These are phyloP conservation scores for Chrysanthemum seticuspe DNA, from an alignment of 129 eudicot genomes.

Conservation along the genomic window DNA sequence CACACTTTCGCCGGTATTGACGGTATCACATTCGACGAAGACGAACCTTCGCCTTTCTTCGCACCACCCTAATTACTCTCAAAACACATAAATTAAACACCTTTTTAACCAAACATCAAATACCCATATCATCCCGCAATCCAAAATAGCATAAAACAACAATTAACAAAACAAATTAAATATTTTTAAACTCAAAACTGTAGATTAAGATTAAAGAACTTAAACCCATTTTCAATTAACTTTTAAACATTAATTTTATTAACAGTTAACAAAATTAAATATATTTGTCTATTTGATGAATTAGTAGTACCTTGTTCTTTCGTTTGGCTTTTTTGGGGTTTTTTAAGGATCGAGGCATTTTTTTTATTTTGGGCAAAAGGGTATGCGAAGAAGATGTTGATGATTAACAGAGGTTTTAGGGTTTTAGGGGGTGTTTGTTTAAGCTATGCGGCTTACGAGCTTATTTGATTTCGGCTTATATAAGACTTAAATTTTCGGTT, in stretches of 20 bases:
- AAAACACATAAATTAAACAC: background rate
- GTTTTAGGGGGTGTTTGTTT: slow-evolving; percentile 39
- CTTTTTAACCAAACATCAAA: background rate
- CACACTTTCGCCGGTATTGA: slow-evolving; percentile 76
- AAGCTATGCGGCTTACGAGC: too few relatives aligned
- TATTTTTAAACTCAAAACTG: too few relatives aligned
- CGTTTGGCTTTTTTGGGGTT: slow-evolving; percentile 74
- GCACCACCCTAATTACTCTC: slow-evolving; percentile 27
- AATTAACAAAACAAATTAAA: background rate
- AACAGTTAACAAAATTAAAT: too few relatives aligned
- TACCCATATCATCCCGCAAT: background rate
- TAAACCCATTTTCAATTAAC: too few relatives aligned
- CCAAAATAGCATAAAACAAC: background rate
- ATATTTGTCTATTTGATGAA: background rate
- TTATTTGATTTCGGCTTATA: too few relatives aligned
- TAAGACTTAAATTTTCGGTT: too few relatives aligned
- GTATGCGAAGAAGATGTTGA: background rate
- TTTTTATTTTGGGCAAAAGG: slow-evolving; percentile 1
- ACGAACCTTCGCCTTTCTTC: slow-evolving; percentile 62
- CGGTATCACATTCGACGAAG: slow-evolving; percentile 40
- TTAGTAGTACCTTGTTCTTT: slow-evolving; percentile 60
- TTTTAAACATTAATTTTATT: too few relatives aligned
- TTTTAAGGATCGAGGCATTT: slow-evolving; percentile 75
- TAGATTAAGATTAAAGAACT: too few relatives aligned
- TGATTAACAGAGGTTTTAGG: slow-evolving; percentile 30